Conservation (phyloP, 2,329 filamentous ascomycete genomes). For the Cryphonectria radicalis region DNA sequence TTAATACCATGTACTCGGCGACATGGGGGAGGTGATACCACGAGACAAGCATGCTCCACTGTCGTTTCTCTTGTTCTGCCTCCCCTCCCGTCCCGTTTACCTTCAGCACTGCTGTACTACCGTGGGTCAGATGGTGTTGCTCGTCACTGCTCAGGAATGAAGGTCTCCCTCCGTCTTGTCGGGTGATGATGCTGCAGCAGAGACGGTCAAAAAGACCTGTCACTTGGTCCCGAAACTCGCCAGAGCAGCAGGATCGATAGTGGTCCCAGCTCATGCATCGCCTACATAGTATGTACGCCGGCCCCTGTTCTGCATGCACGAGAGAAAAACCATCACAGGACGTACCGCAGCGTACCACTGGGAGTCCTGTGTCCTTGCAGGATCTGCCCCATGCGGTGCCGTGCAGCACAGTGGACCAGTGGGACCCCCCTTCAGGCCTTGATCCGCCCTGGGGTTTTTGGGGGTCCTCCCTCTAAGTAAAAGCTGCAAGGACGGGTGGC, state of each 20-base stretch:
- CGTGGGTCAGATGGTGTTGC: not conserved
- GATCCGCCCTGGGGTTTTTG: not conserved
- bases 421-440: not conserved
- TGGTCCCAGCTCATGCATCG: conserved; percentile 3
- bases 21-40: not conserved
- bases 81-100: not conserved
- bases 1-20: not conserved
- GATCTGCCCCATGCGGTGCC: conserved; percentile 5
- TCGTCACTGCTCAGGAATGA: not conserved
- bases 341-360: not conserved
- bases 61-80: not conserved
- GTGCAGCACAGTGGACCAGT: not conserved
- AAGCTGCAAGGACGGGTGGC: not conserved
- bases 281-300: not conserved
- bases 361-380: not conserved
- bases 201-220: not conserved
- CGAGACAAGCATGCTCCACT: not conserved
- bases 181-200: not conserved
- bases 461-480: not conserved
- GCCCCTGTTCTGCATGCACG: conserved; percentile 1
- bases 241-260: not conserved
- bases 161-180: not conserved
- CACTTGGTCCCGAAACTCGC: not conserved
- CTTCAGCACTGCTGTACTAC: not conserved
- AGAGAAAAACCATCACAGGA: not conserved